phyloP scores from a whole-genome alignment of 768 basidiomycete genomes.

The Pleurotus tuoliensis region DNA sequence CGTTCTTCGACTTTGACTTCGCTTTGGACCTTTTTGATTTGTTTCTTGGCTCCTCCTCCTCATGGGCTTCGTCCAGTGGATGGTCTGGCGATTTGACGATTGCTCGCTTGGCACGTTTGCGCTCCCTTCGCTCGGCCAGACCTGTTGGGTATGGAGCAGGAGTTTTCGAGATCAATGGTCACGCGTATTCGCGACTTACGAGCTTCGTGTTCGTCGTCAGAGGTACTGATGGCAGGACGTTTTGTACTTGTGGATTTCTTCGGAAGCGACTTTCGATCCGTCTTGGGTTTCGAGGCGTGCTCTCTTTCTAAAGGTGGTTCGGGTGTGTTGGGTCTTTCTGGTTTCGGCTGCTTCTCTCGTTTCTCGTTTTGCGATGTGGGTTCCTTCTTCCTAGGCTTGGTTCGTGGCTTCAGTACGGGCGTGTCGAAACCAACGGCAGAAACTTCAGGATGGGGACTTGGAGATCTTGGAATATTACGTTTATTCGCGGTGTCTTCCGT shows the following conservation, averaged over 20 bases:
- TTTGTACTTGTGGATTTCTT: neutral
- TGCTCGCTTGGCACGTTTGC: constrained; percentile 54
- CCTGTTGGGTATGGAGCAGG: constrained; percentile 33
- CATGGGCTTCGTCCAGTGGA: constrained; percentile 4
- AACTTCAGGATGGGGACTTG: too few relatives aligned
- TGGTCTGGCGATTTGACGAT: constrained; percentile 29
- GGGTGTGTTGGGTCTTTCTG: constrained; percentile 16
- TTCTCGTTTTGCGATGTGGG: neutral
- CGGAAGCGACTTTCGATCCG: neutral
- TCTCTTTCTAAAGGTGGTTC: too few relatives aligned
- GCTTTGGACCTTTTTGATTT: constrained; percentile 18
- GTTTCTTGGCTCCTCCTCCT: constrained; percentile 9
- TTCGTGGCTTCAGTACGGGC: constrained; percentile 52
- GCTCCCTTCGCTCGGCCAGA: constrained; percentile 59
- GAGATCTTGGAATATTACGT: constrained; percentile 7
- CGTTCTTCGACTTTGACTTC: constrained; percentile 22
- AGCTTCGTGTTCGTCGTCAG: constrained; percentile 18
- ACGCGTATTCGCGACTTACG: constrained; percentile 8
- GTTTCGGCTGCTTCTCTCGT: neutral
- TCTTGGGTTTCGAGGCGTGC: neutral
- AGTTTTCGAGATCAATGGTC: constrained; percentile 7
- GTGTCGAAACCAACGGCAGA: constrained; percentile 41
- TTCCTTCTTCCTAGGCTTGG: neutral
- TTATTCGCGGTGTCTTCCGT: neutral
- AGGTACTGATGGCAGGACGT: neutral